Conservation (phyloP, 208 protist species). For the Acanthamoeba sp. region DNA sequence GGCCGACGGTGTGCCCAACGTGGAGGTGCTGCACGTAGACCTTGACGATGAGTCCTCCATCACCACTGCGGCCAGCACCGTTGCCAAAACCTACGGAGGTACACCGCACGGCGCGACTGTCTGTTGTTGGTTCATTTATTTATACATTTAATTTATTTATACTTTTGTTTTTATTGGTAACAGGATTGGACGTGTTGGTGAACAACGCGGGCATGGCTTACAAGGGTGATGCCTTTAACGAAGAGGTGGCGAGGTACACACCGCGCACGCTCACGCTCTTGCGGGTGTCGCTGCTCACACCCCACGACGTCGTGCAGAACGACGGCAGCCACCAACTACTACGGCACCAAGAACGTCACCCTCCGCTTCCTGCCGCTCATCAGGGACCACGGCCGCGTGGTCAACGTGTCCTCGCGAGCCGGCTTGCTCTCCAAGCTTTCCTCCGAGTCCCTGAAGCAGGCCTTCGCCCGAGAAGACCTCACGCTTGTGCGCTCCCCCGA, state of each 20-base stretch:
- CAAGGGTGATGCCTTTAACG: constrained; percentile 69
- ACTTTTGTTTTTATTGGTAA: not conserved
- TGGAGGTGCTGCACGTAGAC: not conserved
- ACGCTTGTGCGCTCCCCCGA: not conserved
- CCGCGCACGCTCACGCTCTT: too few species aligned
- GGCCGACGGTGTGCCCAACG: not conserved
- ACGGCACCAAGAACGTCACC: constrained; percentile 41
- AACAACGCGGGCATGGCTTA: constrained; percentile 71
- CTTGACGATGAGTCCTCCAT: not conserved
- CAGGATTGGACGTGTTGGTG: constrained; percentile 32
- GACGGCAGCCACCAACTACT: constrained; percentile 52
- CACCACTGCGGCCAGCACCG: not conserved
- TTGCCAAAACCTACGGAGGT: not conserved
- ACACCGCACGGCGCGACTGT: not conserved
- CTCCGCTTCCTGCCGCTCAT: not conserved
- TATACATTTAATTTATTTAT: not conserved
- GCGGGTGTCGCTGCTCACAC: not conserved
- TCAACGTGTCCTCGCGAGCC: constrained; percentile 2
- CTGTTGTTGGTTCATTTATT: not conserved
- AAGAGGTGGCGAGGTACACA: constrained; percentile 15
- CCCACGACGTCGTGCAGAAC: not conserved
- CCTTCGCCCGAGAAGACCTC: not conserved
- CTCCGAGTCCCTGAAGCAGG: not conserved
- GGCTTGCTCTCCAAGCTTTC: not conserved
- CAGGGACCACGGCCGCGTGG: not conserved